A percentile compares a stretch with the other conserved stretches of the same genome.
Evolutionary conservation across 2,329 filamentous ascomycete genomes (phyloP).

Genomic region (Ceratocystis cacaofunesta): DNA sequence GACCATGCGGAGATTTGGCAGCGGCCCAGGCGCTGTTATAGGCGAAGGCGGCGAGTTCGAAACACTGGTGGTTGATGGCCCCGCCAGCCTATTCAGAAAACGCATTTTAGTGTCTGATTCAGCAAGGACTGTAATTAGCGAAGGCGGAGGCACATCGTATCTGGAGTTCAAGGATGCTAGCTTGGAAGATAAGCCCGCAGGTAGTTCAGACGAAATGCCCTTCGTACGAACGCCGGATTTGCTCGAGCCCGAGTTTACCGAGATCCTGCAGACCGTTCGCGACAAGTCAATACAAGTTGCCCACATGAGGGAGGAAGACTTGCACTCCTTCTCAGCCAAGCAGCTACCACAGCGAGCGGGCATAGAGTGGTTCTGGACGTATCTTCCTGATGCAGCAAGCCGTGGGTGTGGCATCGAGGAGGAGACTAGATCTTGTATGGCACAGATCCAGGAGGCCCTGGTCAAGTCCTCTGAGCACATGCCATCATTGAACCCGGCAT

Average conservation of each 20-base stretch:
- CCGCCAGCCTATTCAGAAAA: conserved; percentile 53
- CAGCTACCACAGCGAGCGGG: conserved; percentile 4
- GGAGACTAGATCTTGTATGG: conserved; percentile 35
- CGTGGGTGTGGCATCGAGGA: conserved; percentile 27
- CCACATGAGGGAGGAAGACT: background rate
- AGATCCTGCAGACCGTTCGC: conserved; percentile 26
- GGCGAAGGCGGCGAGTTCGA: conserved; percentile 96
- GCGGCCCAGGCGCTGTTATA: conserved; percentile 47
- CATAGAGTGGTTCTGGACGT: conserved; percentile 27
- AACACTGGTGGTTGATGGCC: conserved; percentile 76
- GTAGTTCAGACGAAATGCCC: conserved; percentile 13
- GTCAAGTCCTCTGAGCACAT: conserved; percentile 19
- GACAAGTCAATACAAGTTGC: conserved; percentile 7
- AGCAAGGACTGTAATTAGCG: conserved; percentile 39
- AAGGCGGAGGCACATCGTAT: conserved; percentile 67
- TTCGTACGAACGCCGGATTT: conserved; percentile 44
- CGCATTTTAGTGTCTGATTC: conserved; percentile 47
- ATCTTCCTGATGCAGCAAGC: conserved; percentile 23
- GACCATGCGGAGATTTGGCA: conserved; percentile 52
- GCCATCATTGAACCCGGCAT: conserved; percentile 23
- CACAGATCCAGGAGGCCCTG: conserved; percentile 31
- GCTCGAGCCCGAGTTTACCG: conserved; percentile 47
- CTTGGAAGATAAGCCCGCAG: conserved; percentile 31
- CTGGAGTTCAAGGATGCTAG: conserved; percentile 45
- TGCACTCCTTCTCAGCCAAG: conserved; percentile 15